Percentiles rank a stretch among this genome's conserved stretches.
Evolutionary conservation across 371 early-diverging fungal species (phyloP).

Genomic region (Apophysomyces ossiformis): DNA sequence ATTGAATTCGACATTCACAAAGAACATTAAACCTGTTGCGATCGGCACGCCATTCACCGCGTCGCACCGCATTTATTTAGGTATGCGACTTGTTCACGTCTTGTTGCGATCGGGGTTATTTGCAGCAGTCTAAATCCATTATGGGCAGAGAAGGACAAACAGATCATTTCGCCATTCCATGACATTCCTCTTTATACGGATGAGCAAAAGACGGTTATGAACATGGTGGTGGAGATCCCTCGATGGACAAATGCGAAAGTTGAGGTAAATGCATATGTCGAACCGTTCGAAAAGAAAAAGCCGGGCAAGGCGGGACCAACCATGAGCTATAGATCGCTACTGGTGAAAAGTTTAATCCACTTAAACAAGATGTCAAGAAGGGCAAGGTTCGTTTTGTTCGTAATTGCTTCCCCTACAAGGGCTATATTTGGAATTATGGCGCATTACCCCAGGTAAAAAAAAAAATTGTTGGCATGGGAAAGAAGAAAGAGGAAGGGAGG

Average conservation of each 20-base stretch:
- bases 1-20: neutral
- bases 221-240: constrained; percentile 99
- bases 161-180: constrained; percentile 95
- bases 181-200: constrained; percentile 97
- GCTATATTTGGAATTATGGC: constrained; percentile 99
- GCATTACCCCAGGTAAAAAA: constrained; percentile 88
- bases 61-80: constrained; percentile 3
- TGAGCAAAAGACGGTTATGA: constrained; percentile 81
- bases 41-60: constrained; percentile 4
- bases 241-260: constrained; percentile 99
- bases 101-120: neutral
- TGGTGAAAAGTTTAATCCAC: constrained; percentile 95
- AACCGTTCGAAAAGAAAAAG: neutral
- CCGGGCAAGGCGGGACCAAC: neutral
- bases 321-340: constrained; percentile 76
- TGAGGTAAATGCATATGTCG: constrained; percentile 70
- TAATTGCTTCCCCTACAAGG: constrained; percentile 99
- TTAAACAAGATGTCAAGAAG: constrained; percentile 99
- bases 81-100: neutral
- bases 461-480: neutral
- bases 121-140: neutral
- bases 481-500: neutral
- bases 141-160: constrained; percentile 67
- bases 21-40: neutral
- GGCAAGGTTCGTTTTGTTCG: constrained; percentile 98